Evolutionary conservation across 208 protist genomes (phyloP), one percentile per base, ranked within the genome.

Genomic region (Herpetomonas samuelpessoai): DNA sequence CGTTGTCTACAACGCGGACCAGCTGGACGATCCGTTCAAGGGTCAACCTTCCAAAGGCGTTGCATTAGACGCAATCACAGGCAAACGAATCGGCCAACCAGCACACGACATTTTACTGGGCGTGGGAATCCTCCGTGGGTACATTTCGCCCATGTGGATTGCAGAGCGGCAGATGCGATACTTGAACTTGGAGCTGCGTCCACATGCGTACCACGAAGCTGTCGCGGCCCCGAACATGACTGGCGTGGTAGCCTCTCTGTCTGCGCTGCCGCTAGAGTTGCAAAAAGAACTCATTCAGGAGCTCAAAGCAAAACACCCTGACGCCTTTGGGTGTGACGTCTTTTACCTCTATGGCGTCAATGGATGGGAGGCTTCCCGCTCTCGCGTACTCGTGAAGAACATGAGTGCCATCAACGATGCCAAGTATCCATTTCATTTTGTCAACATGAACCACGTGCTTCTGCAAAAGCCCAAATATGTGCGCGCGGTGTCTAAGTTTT

Each of bases 71-170:
- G 81, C 83, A 12, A 68, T 86, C 12, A 95, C 89, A 22, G 89
- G 89, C 25, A 95, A 93, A 65, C 80, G 89, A n/a, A 31, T 95
- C 25, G 74, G 78, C 0, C 89, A 95, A 52, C 89, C 89, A 1
- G 85, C 86, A n/a, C 89, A 95, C 62, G 89, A 95, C 55, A 80
- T 95, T 47, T 62, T 95, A 50, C 63, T 95, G 0, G 83, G 73
- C 22, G 86, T 92, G 0, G 89, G 89, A 29, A 90, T 95, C 16
- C 61, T 95, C 67, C 76, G 86, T 26, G 89, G 89, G 2, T 95
- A 95, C 77, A 90, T 63, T 1, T 95, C 89, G 10, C 89, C 89
- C 16, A 90, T 93, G 74, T 95, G 89, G 86, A 65, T 95, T 6
- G 68, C 68, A 12, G 83, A 95, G 63, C 62, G 67, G 31, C 89